A percentile compares a stretch with the other conserved stretches of the same genome.
Conservation (phyloP, 257 asterid species). For the Fraxinus pennsylvanica region DNA sequence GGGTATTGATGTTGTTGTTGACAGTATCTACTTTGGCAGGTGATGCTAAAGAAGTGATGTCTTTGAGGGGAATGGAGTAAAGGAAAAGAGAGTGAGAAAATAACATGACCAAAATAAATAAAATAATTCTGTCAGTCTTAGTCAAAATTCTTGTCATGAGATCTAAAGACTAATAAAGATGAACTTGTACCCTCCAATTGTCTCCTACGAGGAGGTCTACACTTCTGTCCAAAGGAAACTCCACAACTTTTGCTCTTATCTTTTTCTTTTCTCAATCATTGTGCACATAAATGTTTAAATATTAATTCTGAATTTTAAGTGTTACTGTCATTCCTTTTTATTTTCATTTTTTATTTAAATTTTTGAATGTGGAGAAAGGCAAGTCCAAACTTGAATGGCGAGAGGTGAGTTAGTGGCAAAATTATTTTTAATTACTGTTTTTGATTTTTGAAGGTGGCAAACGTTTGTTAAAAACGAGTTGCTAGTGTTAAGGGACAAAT, state of each 20-base stretch:
- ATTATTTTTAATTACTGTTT: too few relatives aligned
- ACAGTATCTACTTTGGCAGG: constrained; percentile 42
- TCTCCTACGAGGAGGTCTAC: constrained; percentile 57
- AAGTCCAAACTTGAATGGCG: background rate
- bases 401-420: too few relatives aligned
- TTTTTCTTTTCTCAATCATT: constrained; percentile 39
- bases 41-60: constrained; percentile 41
- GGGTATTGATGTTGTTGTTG: constrained; percentile 23
- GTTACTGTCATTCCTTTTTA: background rate
- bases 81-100: constrained; percentile 42
- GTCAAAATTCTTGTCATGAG: constrained; percentile 32
- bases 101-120: background rate
- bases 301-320: too few relatives aligned
- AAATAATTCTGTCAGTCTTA: background rate
- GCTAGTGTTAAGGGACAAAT: too few relatives aligned
- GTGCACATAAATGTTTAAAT: background rate
- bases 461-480: too few relatives aligned
- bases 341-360: too few relatives aligned
- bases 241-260: constrained; percentile 29
- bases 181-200: constrained; percentile 52
- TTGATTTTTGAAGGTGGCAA: too few relatives aligned
- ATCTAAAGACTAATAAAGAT: constrained; percentile 26
- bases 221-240: constrained; percentile 58
- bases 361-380: background rate
- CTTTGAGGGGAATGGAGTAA: constrained; percentile 51